Base-by-base conservation (phyloP, 805 yeast genomes). In the Kodamaea jinghongensis region DNA sequence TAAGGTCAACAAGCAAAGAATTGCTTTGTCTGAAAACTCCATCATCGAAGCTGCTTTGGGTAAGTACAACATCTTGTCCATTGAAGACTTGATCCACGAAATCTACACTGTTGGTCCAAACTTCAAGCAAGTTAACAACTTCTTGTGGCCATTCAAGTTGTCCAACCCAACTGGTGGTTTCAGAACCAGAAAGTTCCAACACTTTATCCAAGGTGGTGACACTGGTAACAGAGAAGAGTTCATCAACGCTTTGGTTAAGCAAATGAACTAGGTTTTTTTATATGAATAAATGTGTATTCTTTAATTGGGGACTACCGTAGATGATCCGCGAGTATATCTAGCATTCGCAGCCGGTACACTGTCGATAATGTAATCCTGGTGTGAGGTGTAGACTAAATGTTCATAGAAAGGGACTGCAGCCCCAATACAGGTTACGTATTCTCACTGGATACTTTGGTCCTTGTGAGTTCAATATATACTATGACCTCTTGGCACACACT, bases 71-170 rank as follows among this genome's bases (percentile, higher is more conserved):
- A 83, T 88, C 71, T 78, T 76, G 65, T 88, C 93, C 56, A 70
- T 88, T 59, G 96, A 88, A 76, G 96, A 88, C 73, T 81, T 88
- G 77, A 85, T 88, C 75, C 96, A 88, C 83, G 96, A 88, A 79
- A 83, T 88, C 64, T 83, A 77, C 86, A 81, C 95, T 54, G 96
- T 87, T 70, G 96, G 96, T 75, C 96, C 96, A 73, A 88, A 88
- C 90, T 88, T 88, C 89, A 88, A 88, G 79, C 96, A 88, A 79
- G 96, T 86, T 64, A 86, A 86, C 90, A 88, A 87, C 95, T 88
- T 88, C 82, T 80, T 88, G 75, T 87, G 95, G 95, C 96, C 96
- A 78, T 88, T 88, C 91, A 81, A 86, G 79, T 81, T 88, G 71
- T 86, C 96, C 61, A 86, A 85, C 83, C 96, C 96, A 75, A 79